phyloP scores from a whole-genome alignment of 2,329 filamentous ascomycete species.

The Colletotrichum sp. region DNA sequence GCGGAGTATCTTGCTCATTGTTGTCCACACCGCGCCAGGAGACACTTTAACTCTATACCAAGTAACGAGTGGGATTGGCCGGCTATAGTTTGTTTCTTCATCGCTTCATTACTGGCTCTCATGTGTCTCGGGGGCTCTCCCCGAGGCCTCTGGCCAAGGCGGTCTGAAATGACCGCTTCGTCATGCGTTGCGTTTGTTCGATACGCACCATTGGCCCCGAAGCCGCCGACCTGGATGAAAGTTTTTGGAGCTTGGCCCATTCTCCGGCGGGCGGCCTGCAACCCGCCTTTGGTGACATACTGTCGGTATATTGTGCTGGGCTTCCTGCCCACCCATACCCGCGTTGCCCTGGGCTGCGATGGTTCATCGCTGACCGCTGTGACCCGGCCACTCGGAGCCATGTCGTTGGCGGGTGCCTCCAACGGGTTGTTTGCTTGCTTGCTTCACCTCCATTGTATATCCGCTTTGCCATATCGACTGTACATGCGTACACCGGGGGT shows the following conservation, averaged over 20 bases:
- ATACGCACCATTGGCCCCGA: neutral
- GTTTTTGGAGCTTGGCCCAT: neutral
- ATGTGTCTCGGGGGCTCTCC: neutral
- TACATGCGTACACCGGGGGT: neutral
- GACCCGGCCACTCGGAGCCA: neutral
- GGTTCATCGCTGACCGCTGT: neutral
- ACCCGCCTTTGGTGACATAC: neutral
- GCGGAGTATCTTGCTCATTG: neutral
- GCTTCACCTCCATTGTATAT: neutral
- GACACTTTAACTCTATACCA: neutral
- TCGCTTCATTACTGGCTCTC: neutral
- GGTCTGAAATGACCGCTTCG: neutral
- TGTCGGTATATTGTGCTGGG: neutral
- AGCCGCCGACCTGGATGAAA: neutral
- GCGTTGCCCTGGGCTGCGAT: neutral
- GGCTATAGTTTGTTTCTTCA: neutral
- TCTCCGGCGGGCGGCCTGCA: neutral
- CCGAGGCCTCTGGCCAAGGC: neutral
- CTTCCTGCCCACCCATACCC: neutral
- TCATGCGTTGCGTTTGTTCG: conserved; percentile 5
- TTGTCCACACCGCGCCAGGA: neutral
- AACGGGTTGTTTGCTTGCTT: neutral
- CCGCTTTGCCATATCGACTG: neutral
- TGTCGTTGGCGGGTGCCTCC: neutral
- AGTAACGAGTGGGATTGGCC: neutral